A percentile compares a stretch with the other conserved stretches of the same genome.
Conservation (phyloP, 106 monocot species). For the Cymbidium sinense region DNA sequence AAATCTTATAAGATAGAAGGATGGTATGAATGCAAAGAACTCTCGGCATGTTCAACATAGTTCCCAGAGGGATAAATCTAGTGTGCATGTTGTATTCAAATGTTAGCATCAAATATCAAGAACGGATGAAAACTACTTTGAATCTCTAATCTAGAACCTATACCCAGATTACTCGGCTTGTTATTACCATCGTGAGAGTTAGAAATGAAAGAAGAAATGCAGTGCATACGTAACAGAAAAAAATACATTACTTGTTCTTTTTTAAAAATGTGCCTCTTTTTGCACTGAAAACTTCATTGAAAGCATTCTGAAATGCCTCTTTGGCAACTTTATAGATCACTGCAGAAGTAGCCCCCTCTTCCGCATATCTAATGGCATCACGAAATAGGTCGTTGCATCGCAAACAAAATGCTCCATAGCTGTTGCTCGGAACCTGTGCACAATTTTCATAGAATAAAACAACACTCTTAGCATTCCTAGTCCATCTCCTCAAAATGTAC, state of each 20-base stretch:
- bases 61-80: background rate
- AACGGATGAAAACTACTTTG: background rate
- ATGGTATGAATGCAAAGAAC: background rate
- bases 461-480: slow-evolving; percentile 65
- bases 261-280: slow-evolving; percentile 43
- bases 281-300: slow-evolving; percentile 53
- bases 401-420: slow-evolving; percentile 29
- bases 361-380: slow-evolving; percentile 84
- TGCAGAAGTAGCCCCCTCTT: slow-evolving; percentile 76
- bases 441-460: slow-evolving; percentile 24
- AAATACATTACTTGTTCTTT: slow-evolving; percentile 22
- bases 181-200: background rate
- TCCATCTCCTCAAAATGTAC: slow-evolving; percentile 82
- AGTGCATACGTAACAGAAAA: background rate
- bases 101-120: background rate
- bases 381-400: slow-evolving; percentile 81
- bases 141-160: background rate
- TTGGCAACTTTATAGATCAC: slow-evolving; percentile 75
- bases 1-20: background rate
- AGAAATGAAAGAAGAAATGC: background rate
- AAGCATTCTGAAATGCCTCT: slow-evolving; percentile 61
- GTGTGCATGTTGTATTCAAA: background rate
- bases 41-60: background rate
- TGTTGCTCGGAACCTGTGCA: slow-evolving; percentile 18
- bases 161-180: background rate